phyloP scores from a whole-genome alignment of 2,329 filamentous ascomycete genomes.

The Pseudocercospora ulei region DNA sequence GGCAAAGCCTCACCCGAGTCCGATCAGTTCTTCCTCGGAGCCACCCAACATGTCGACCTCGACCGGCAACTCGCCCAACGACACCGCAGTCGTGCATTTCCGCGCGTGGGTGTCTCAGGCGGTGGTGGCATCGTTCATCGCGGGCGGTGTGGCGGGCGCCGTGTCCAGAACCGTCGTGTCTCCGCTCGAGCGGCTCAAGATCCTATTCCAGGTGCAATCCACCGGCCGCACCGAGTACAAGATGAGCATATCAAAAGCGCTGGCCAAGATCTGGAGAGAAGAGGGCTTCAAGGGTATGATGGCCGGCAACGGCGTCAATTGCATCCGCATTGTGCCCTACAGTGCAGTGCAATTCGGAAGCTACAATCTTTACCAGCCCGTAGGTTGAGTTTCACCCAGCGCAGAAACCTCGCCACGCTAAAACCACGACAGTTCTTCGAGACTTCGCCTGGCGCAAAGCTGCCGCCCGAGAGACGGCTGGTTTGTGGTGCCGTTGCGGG shows the following conservation, averaged over 20 bases:
- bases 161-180: slow-evolving; percentile 97
- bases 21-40: neutral
- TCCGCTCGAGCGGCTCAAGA: slow-evolving; percentile 89
- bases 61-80: neutral
- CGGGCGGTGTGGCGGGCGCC: slow-evolving; percentile 84
- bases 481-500: slow-evolving; percentile 86
- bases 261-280: slow-evolving; percentile 92
- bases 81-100: neutral
- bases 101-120: slow-evolving; percentile 57
- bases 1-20: neutral
- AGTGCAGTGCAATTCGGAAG: slow-evolving; percentile 97
- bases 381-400: slow-evolving; percentile 40
- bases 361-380: slow-evolving; percentile 93
- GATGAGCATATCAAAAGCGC: slow-evolving; percentile 75
- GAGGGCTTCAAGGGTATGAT: slow-evolving; percentile 97
- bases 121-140: slow-evolving; percentile 82
- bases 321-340: slow-evolving; percentile 94
- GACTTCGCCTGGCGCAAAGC: slow-evolving; percentile 58
- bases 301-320: slow-evolving; percentile 96
- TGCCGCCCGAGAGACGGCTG: slow-evolving; percentile 65
- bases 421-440: slow-evolving; percentile 57
- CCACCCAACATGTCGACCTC: slow-evolving; percentile 6
- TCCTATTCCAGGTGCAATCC: slow-evolving; percentile 93
- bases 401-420: neutral
- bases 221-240: slow-evolving; percentile 86